Evolutionary conservation across 1,284 basidiomycete genomes (phyloP).

Genomic region (Sanghuangporus baumii): DNA sequence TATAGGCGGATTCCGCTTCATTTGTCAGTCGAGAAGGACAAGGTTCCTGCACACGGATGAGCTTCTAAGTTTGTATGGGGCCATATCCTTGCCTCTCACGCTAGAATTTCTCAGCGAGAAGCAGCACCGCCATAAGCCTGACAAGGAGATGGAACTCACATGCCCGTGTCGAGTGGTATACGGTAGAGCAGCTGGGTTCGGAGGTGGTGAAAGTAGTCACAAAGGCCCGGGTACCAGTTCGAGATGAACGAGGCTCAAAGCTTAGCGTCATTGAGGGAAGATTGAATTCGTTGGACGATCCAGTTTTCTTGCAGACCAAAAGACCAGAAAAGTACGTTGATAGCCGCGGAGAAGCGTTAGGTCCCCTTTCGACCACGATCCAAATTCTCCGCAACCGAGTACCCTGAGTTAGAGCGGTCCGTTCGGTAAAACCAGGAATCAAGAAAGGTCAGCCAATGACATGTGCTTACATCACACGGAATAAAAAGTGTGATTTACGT

Average conservation of each 20-base stretch:
- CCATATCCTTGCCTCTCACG: conserved; percentile 1
- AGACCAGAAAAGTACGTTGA: too few species aligned
- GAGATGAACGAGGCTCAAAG: too few species aligned
- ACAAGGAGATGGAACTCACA: neutral
- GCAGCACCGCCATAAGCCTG: neutral
- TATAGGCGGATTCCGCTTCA: neutral
- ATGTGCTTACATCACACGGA: neutral
- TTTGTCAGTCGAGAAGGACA: neutral
- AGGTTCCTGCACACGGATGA: neutral
- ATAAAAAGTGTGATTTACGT: neutral
- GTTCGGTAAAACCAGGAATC: neutral
- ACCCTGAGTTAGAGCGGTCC: neutral
- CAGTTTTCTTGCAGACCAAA: too few species aligned
- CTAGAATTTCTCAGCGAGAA: neutral
- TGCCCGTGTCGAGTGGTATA: conserved; percentile 5
- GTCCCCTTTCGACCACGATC: neutral
- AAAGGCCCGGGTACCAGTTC: too few species aligned
- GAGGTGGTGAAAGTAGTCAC: neutral
- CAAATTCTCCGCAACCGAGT: neutral
- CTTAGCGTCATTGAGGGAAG: too few species aligned
- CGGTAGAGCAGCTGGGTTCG: neutral
- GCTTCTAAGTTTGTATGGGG: neutral
- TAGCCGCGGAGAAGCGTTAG: too few species aligned
- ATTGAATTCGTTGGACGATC: too few species aligned
- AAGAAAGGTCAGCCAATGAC: neutral